Conservation (phyloP, 306 rosid species). For the Abrus pulchellus region DNA sequence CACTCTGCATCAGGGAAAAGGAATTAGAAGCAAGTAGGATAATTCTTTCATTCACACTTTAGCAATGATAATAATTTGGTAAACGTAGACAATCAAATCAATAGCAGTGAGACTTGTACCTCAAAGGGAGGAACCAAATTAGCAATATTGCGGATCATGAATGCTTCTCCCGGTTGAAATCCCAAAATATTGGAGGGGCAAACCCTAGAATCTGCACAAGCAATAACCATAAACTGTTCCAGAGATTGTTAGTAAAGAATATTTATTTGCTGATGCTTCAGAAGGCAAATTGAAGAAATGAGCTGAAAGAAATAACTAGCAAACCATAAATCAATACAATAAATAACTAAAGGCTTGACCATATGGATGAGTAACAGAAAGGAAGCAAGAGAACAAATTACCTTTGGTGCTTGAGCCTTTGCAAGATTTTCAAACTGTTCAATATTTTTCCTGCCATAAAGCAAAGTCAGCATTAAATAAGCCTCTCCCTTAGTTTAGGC, state of each 20-base stretch:
- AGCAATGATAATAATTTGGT: constrained; percentile 8
- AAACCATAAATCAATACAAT: constrained; percentile 18
- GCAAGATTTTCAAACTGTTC: constrained; percentile 84
- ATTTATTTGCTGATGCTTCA: constrained; percentile 15
- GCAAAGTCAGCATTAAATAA: constrained; percentile 44
- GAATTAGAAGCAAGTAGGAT: constrained; percentile 29
- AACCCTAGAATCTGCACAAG: constrained; percentile 99
- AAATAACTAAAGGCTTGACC: constrained; percentile 26
- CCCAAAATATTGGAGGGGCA: constrained; percentile 91
- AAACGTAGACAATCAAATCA: constrained; percentile 32
- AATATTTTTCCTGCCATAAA: constrained; percentile 64
- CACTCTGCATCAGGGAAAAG: constrained; percentile 63
- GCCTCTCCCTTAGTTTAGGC: constrained; percentile 27
- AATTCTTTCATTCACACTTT: constrained; percentile 26
- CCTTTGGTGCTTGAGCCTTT: constrained; percentile 87
- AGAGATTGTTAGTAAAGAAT: constrained; percentile 58
- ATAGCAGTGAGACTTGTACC: constrained; percentile 55
- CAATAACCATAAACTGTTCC: constrained; percentile 94
- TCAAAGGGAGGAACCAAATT: constrained; percentile 90
- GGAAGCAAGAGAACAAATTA: constrained; percentile 34
- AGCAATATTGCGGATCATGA: constrained; percentile 86
- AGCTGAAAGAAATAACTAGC: constrained; percentile 35
- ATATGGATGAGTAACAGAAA: not conserved
- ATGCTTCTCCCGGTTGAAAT: constrained; percentile 97
- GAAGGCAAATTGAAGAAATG: constrained; percentile 22